Percentiles rank a stretch among this genome's conserved stretches.
Conservation (phyloP, 768 basidiomycete species). For the Kwoniella sp. region DNA sequence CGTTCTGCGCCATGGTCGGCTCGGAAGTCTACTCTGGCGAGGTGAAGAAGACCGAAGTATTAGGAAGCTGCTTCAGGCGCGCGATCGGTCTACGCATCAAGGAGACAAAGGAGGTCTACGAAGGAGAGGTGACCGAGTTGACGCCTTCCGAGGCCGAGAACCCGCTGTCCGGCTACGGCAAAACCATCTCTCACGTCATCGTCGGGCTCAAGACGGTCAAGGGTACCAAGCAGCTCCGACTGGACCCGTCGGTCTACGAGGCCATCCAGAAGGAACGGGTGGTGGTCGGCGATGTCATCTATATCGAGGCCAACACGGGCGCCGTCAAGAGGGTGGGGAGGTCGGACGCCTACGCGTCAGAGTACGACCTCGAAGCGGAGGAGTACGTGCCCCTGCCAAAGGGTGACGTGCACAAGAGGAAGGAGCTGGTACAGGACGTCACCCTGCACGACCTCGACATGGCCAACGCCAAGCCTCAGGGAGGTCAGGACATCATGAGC, state of each 20-base stretch:
- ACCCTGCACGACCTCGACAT: constrained; percentile 92
- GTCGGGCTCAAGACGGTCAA: constrained; percentile 90
- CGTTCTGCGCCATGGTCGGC: constrained; percentile 98
- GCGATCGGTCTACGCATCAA: constrained; percentile 99
- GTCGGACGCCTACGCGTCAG: constrained; percentile 94
- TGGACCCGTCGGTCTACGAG: constrained; percentile 95
- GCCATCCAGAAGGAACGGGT: constrained; percentile 96
- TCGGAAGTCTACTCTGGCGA: constrained; percentile 94
- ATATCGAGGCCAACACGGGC: constrained; percentile 87
- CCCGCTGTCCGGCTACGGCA: constrained; percentile 94
- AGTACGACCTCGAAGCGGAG: constrained; percentile 96
- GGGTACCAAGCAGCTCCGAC: constrained; percentile 87
- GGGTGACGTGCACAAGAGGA: constrained; percentile 91
- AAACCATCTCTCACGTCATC: constrained; percentile 96
- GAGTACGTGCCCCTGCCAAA: constrained; percentile 97
- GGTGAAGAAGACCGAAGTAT: constrained; percentile 97
- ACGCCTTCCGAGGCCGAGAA: constrained; percentile 96
- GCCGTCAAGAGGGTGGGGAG: constrained; percentile 94
- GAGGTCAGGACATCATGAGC: constrained; percentile 98
- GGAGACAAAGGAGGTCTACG: constrained; percentile 97
- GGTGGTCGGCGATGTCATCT: constrained; percentile 92
- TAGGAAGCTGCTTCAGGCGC: constrained; percentile 87
- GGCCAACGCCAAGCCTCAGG: constrained; percentile 82
- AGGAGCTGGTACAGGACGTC: constrained; percentile 91
- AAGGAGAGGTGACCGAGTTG: constrained; percentile 95